Evolutionary conservation across 2,329 filamentous ascomycete species (phyloP).

Genomic region (Meredithiella fracta): DNA sequence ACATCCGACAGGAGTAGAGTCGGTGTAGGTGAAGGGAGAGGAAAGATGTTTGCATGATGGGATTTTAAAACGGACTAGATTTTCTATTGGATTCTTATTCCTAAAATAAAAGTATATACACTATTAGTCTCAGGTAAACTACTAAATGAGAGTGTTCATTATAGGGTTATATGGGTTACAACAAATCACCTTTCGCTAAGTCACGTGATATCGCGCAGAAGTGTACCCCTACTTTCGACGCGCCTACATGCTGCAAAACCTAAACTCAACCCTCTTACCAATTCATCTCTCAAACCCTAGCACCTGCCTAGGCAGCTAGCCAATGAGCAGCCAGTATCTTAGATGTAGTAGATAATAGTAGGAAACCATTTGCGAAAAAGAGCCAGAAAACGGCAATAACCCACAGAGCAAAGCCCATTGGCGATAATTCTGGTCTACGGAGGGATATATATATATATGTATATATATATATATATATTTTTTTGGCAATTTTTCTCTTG

Average conservation of each 20-base stretch:
- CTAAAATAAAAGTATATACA: no score
- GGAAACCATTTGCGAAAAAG: no score
- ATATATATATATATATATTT: no score
- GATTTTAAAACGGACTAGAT: not conserved
- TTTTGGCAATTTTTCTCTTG: no score
- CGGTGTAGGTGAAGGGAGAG: not conserved
- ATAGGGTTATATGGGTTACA: not conserved
- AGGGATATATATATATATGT: no score
- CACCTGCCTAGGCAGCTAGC: not conserved
- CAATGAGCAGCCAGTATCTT: not conserved
- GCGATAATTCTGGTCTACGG: not conserved
- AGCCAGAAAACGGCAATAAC: not conserved
- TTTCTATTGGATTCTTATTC: no score
- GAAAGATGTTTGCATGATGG: not conserved
- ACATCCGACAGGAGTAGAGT: not conserved
- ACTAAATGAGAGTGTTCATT: no score
- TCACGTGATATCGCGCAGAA: conserved; percentile 7
- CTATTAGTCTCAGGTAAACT: no score
- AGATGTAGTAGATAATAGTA: not conserved
- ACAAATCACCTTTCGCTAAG: not conserved
- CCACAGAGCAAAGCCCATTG: not conserved
- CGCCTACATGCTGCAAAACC: conserved; percentile 1
- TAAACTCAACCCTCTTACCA: not conserved
- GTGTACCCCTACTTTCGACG: not conserved
- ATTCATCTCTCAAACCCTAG: not conserved